Evolutionary conservation across 2,329 filamentous ascomycete genomes (phyloP), one percentile per base, ranked within the genome.

Genomic region (Nemania sp.): DNA sequence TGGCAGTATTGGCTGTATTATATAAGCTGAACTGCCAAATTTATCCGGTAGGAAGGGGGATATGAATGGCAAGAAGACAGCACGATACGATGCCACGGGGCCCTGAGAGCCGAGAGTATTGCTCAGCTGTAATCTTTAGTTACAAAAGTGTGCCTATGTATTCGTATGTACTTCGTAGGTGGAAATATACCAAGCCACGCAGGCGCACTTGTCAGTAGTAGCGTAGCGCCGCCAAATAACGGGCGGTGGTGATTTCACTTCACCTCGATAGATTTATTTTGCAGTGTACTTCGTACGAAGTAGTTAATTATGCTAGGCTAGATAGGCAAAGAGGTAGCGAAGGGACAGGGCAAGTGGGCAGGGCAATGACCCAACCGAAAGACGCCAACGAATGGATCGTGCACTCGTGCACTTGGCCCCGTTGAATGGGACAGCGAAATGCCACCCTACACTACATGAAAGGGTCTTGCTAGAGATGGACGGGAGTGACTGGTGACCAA

Each of bases 301-400:
- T n/a, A n/a, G n/a, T n/a, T n/a, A n/a, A n/a, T n/a, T n/a, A n/a
- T n/a, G n/a, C n/a, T n/a, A n/a, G n/a, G n/a, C n/a, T n/a, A n/a
- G n/a, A 12, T 28, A 31, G 28, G n/a, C 28, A 9, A 6, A 28
- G 26, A 28, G 26, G 26, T 28, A 28, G 12, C 26, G 6, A 12
- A 28, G 26, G 26, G 12, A 40, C 14, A n/a, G 9, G 24, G 19
- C 23, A 43, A 39, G 26, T 6, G 22, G 37, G 30, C 47, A 56
- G 24, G 42, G 39, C 37, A 41, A 30, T 37, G 49, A 19, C 45
- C 45, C 46, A 57, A 40, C 44, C 40, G 50, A 54, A 30, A 26
- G 30, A 46, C 19, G 45, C 49, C 45, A 54, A 30, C 54, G 40
- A 57, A 57, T 57, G 15, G 34, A 41, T 34, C 23, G 45, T 14